Evolutionary conservation across 164 flowering plant species (phyloP).

Genomic region (Santalum album): DNA sequence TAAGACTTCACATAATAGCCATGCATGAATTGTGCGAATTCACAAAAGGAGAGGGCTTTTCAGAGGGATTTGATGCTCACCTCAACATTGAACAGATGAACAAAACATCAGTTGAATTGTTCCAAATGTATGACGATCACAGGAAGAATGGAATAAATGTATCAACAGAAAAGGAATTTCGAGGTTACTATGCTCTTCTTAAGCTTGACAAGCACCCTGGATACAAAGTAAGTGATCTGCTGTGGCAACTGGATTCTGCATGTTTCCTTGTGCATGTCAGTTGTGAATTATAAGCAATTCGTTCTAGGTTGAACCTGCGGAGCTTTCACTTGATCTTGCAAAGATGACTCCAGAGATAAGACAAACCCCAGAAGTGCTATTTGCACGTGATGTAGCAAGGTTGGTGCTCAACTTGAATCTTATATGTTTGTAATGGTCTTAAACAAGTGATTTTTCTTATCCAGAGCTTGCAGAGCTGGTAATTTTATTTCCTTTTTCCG

Average conservation of each 20-base stretch:
- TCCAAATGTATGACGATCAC: conserved; percentile 95
- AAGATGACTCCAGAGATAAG: conserved; percentile 89
- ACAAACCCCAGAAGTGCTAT: conserved; percentile 72
- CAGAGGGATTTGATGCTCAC: conserved; percentile 99
- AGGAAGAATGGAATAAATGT: conserved; percentile 72
- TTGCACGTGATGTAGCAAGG: conserved; percentile 99
- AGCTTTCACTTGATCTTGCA: conserved; percentile 96
- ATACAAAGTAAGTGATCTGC: conserved; percentile 60
- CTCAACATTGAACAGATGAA: conserved; percentile 99
- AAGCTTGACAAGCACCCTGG: conserved; percentile 98
- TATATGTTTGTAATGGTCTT: neutral
- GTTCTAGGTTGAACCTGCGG: conserved; percentile 95
- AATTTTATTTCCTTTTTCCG: conserved; percentile 91
- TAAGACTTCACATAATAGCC: conserved; percentile 87
- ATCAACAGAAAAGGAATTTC: conserved; percentile 81
- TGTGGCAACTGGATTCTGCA: conserved; percentile 2
- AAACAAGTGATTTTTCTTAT: conserved; percentile 8
- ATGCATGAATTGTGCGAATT: conserved; percentile 97
- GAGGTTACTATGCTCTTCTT: conserved; percentile 98
- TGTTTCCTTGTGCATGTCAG: conserved; percentile 7
- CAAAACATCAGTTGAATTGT: conserved; percentile 91
- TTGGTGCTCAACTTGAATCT: conserved; percentile 13
- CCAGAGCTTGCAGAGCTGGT: conserved; percentile 92
- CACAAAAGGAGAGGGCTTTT: conserved; percentile 90
- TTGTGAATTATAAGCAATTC: conserved; percentile 16